Evolutionary conservation across 2,329 filamentous ascomycete genomes (phyloP), one percentile per base, ranked within the genome.

Genomic region (Aspergillus sp.): DNA sequence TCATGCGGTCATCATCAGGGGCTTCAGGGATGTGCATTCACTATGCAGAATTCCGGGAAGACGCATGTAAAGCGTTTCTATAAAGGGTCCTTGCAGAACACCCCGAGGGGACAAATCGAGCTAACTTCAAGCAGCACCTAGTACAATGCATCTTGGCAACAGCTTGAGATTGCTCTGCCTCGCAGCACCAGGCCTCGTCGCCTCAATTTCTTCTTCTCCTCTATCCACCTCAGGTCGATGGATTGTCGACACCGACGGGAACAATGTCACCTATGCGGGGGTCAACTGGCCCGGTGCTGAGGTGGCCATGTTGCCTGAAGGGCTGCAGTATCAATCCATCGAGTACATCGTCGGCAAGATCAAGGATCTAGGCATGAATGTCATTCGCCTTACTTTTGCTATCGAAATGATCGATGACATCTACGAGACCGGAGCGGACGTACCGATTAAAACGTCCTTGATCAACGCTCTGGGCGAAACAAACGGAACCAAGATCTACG

Each of bases 401-500:
- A 78, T 77, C 50, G 75, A 79, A 56, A 74, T 77, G 70, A 68
- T 79, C 19, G 76, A 79, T 57, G 74, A 79, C 49, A 76, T 79
- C 17, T 74, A 76, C 52, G 75, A 76, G n/a, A 73, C 76, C 12
- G 74, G 74, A 2, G 64, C 67, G 9, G 77, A 80, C 60, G 73
- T 77, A 0, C 70, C 74, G 0, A 66, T 79, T n/a, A 72, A 75
- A 53, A 72, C 75, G 8, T 76, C 76, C 6, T 65, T 79, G 56
- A 74, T 77, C 52, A 74, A 75, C 23, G 76, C 74, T 8, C 64
- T 79, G 6, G 77, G 77, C 30, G 71, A 72, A 28, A 67, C 71
- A n/a, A 79, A 79, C 41, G 76, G 75, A 7, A 78, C 76, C 7
- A 70, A 72, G 25, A 75, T 78, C 6, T 77, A 74, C 2, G 70